Base-by-base conservation (phyloP, 2,329 filamentous ascomycete species). In the Ceratocystiopsis sp. region DNA sequence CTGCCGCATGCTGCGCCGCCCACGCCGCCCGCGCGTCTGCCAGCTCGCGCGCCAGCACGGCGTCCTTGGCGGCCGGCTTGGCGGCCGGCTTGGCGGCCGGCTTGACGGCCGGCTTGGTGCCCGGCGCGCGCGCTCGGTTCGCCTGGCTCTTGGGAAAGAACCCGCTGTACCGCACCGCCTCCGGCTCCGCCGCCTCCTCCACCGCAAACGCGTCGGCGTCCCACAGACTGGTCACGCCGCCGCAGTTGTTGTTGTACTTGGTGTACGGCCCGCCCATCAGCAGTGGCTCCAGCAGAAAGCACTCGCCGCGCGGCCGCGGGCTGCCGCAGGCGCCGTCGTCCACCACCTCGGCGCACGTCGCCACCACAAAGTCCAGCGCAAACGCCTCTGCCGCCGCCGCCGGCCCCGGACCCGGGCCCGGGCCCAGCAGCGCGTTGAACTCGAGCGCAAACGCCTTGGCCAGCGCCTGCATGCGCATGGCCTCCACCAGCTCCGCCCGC, bases 381-480 rank as follows among this genome's bases (percentile, higher is more conserved):
- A 54, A 44, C 15, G 55, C 12, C 19, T 37, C 48, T 4, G 44
- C 38, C 0, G 40, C 45, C 1, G 54, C 35, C n/a, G n/a, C n/a
- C n/a, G n/a, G n/a, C n/a, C n/a, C n/a, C n/a, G n/a, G n/a, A n/a
- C n/a, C n/a, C n/a, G n/a, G n/a, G n/a, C n/a, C n/a, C n/a, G n/a
- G n/a, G n/a, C n/a, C n/a, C n/a, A n/a, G n/a, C 2, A 64, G 42
- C 2, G 46, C 46, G 44, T 63, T 64, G 47, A 64, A 64, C 45
- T 64, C 61, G 9, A 62, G 54, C 0, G 61, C 61, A 39, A 64
- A 64, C 0, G 58, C 57, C 37, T 61, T 61, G 52, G 59, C 62
- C 12, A 64, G 51, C 4, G 58, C 58, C 43, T 62, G 61, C 4
- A 49, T 49, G n/a, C 57, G 51, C 60, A 63, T 62, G 40, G 61